Base-by-base conservation (phyloP, 192 early-diverging fungal genomes). In the Gaertneriomyces sp. region DNA sequence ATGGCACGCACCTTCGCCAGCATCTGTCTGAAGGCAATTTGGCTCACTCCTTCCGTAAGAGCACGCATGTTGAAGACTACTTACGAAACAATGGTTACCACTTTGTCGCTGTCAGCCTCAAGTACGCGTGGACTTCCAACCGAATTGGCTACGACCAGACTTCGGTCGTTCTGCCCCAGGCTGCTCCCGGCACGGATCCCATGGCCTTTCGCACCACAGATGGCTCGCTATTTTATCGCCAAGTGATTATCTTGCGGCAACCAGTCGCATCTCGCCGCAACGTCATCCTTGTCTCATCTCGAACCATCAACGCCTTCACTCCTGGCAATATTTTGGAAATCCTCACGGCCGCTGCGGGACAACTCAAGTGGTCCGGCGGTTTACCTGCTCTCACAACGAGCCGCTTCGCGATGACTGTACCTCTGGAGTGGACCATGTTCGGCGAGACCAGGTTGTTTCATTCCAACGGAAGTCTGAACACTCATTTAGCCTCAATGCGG, bases 231-330 rank as follows among this genome's bases (percentile, higher is more conserved):
- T 12, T 55, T 10, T 55, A 19, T 25, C 0, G n/a, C 0, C 54
- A 55, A 25, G 12, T 55, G 16, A 14, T 55, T 11, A 55, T 55
- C 20, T 33, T 55, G 11, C 54, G 4, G 20, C 54, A 55, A 55
- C 54, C 1, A 11, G 20, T 55, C 25, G 54, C n/a, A 11, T 2
- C 2, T 1, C 14, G 20, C 1, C 16, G 11, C 25, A 25, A 4
- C 54, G 54, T 14, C 25, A 33, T 55, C 54, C n/a, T 55, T 25
- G 25, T 55, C 54, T 55, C 54, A 19, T 14, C 54, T 17, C 54
- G 25, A 11, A 11, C 14, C 11, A 14, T 33, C 12, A 25, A 14
- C n/a, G 54, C 54, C 25, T 25, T 55, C 54, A 19, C n/a, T 25
- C 11, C 10, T 12, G 54, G 4, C 14, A 55, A 33, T 25, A 33